A percentile compares a stretch with the other conserved stretches of the same genome.
Conservation (phyloP, 805 yeast genomes). For the Blastobotrys muscicola region DNA sequence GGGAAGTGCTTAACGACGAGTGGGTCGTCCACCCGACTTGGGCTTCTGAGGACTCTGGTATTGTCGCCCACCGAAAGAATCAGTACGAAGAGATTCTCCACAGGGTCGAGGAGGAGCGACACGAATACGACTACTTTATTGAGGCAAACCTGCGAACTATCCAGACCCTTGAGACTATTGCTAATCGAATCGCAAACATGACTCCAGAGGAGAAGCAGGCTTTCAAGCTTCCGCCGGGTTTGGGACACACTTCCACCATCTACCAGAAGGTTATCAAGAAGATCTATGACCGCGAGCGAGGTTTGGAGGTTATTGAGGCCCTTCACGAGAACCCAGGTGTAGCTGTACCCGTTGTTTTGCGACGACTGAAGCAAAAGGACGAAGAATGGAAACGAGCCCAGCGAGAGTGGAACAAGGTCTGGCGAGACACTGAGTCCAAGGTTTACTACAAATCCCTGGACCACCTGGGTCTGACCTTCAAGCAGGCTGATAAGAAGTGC, state of each 20-base stretch:
- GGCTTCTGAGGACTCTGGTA: slow-evolving; percentile 99
- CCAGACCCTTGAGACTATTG: slow-evolving; percentile 90
- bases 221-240: slow-evolving; percentile 84
- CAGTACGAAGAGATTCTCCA: slow-evolving; percentile 94
- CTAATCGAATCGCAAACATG: slow-evolving; percentile 90
- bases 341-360: slow-evolving; percentile 88
- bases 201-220: slow-evolving; percentile 75
- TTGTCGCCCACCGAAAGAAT: slow-evolving; percentile 96
- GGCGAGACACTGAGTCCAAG: slow-evolving; percentile 97
- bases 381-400: slow-evolving; percentile 99
- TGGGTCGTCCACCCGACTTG: slow-evolving; percentile 99
- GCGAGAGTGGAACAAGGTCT: slow-evolving; percentile 96
- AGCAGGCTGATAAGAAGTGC: slow-evolving; percentile 90
- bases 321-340: slow-evolving; percentile 90
- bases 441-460: slow-evolving; percentile 90
- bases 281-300: slow-evolving; percentile 88
- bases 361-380: slow-evolving; percentile 91
- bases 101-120: slow-evolving; percentile 95
- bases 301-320: slow-evolving; percentile 93
- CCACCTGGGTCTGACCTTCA: slow-evolving; percentile 90
- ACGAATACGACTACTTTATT: slow-evolving; percentile 92
- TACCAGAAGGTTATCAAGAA: slow-evolving; percentile 90
- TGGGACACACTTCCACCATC: slow-evolving; percentile 90
- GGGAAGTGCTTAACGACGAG: slow-evolving; percentile 97
- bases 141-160: slow-evolving; percentile 92